phyloP scores from a whole-genome alignment of 345 rosid species.

The Laguncularia racemosa region DNA sequence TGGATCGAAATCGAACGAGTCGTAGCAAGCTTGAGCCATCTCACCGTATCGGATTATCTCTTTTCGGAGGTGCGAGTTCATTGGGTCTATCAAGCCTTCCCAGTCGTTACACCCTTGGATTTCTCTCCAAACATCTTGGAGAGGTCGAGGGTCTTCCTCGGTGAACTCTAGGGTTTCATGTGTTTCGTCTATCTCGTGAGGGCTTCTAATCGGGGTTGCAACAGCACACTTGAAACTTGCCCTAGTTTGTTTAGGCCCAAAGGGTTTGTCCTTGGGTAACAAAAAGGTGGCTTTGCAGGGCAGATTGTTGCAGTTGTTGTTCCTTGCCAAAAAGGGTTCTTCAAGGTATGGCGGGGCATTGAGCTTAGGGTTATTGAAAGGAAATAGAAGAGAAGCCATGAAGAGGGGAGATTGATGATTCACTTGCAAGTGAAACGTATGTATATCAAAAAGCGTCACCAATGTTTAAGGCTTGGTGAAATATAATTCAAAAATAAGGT shows the following conservation, averaged over 20 bases:
- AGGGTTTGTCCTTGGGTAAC: neutral
- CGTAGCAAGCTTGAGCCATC: constrained; percentile 67
- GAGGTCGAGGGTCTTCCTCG: constrained; percentile 24
- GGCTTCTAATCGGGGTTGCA: too few species aligned
- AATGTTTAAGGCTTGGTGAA: too few species aligned
- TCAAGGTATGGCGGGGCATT: neutral
- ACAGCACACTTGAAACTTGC: too few species aligned
- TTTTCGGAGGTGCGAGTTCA: constrained; percentile 53
- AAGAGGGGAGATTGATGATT: too few species aligned
- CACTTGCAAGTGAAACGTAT: neutral
- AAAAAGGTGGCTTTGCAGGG: constrained; percentile 1
- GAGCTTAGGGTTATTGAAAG: neutral
- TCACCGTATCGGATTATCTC: constrained; percentile 79
- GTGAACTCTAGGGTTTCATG: constrained; percentile 2
- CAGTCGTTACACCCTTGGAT: constrained; percentile 59
- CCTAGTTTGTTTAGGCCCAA: neutral
- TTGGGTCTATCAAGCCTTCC: constrained; percentile 62
- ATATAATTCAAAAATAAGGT: too few species aligned
- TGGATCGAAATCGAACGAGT: constrained; percentile 80
- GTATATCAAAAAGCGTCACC: neutral
- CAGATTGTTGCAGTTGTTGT: neutral
- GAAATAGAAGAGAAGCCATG: constrained; percentile 10
- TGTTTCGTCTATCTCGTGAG: neutral
- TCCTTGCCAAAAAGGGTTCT: neutral
- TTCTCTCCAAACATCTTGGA: constrained; percentile 48